These are phyloP conservation scores for Diaporthe caulivora DNA, from an alignment of 2,329 filamentous ascomycete species.

Conservation along the genomic window DNA sequence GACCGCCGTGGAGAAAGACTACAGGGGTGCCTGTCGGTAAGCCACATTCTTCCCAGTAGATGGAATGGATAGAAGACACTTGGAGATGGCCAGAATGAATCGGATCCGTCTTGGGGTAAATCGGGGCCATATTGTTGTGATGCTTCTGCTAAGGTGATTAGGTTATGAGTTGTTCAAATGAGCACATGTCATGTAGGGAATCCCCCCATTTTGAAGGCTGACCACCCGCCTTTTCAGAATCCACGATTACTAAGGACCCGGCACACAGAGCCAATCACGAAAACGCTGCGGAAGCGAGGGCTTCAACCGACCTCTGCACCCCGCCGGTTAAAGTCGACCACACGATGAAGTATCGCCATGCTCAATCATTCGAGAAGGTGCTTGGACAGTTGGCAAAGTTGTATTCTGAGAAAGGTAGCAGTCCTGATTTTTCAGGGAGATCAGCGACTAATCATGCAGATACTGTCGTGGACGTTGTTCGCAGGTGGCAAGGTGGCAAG, in stretches of 20 bases:
- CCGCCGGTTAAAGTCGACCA: too few relatives aligned
- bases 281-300: too few relatives aligned
- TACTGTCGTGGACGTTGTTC: too few relatives aligned
- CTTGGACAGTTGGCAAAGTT: too few relatives aligned
- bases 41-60: conserved; percentile 46
- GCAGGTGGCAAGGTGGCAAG: too few relatives aligned
- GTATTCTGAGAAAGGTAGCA: too few relatives aligned
- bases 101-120: conserved; percentile 43
- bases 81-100: conserved; percentile 45
- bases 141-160: background rate
- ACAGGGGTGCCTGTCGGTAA: conserved; percentile 46
- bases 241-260: background rate
- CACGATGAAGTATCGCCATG: too few relatives aligned
- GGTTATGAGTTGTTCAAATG: background rate
- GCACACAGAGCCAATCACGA: too few relatives aligned
- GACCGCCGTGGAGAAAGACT: conserved; percentile 59
- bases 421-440: too few relatives aligned
- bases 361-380: too few relatives aligned
- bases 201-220: background rate
- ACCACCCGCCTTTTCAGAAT: background rate
- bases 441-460: too few relatives aligned
- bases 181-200: background rate
- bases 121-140: conserved; percentile 43
- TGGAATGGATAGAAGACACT: conserved; percentile 45
- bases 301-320: too few relatives aligned